phyloP scores from a whole-genome alignment of 2,329 filamentous ascomycete genomes.

The Gyromitra esculenta region DNA sequence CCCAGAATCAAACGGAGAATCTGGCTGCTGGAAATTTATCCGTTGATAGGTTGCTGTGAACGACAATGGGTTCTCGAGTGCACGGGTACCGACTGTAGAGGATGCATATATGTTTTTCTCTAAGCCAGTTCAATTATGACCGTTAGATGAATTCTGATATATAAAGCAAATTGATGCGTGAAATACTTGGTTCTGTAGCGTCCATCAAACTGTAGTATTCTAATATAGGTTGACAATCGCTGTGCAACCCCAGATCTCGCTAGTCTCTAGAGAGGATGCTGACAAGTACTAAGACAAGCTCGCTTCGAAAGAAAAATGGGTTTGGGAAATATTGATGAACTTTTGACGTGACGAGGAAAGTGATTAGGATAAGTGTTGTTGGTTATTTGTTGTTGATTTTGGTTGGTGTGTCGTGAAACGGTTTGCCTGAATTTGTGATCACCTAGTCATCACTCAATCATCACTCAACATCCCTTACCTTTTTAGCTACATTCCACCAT shows the following conservation, averaged over 20 bases:
- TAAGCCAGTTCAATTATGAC: slow-evolving; percentile 10
- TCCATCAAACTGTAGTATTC: slow-evolving; percentile 30
- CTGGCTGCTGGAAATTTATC: slow-evolving; percentile 4
- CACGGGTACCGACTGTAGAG: slow-evolving; percentile 19
- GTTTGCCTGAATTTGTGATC: slow-evolving; percentile 47
- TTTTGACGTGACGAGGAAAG: neutral
- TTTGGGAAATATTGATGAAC: neutral
- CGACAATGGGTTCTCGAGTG: slow-evolving; percentile 28
- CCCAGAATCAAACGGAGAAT: neutral
- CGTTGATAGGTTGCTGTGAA: slow-evolving; percentile 12
- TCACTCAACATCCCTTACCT: neutral
- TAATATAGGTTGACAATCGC: neutral
- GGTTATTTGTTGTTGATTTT: slow-evolving; percentile 23
- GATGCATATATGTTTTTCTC: slow-evolving; percentile 15
- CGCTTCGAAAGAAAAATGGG: neutral
- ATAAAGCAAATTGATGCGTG: neutral
- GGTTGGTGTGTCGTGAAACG: slow-evolving; percentile 25
- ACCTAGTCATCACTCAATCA: neutral
- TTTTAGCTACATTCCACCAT: slow-evolving; percentile 16
- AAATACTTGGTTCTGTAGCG: slow-evolving; percentile 34
- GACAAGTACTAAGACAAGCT: neutral
- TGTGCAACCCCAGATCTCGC: neutral
- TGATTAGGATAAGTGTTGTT: slow-evolving; percentile 6
- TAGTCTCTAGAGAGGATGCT: neutral
- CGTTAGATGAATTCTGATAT: slow-evolving; percentile 5